Base-by-base conservation (phyloP, 164 flowering plant species). In the Platanus orientalis region DNA sequence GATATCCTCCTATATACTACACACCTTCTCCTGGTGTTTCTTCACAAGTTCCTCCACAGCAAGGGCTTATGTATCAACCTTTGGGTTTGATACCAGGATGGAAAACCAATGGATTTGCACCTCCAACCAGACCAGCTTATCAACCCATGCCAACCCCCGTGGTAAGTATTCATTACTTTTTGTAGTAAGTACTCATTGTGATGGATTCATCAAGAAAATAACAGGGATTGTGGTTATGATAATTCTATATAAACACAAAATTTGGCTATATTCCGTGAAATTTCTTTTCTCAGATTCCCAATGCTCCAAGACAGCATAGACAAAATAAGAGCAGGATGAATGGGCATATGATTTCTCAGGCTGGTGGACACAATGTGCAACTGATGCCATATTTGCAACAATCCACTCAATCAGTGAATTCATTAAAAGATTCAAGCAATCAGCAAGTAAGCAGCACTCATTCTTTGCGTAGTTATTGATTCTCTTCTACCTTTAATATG, bases 51-150 rank as follows among this genome's bases (percentile, higher is more conserved):
- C 71, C 87, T 67, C 73, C 84, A 45, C 67, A 75, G 14, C 82
- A 84, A 26, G 85, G 86, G 10, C 49, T 89, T 55, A 79, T 92
- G 81, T 85, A 85, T 76, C 91, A 81, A 64, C 84, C 89, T 54
- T 50, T 81, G 45, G 89, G 81, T 23, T 23, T 86, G 71, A 76
- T 89, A 74, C 83, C 90, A 40, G 88, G 83, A 55, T 92, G 98
- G 97, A 78, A 87, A 70, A 58, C 76, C 19, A 78, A 74, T 79
- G 80, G 78, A 52, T 81, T 76, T 67, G 65, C 75, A 42, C 73
- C 88, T 60, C 65, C 86, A 19, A 11, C 82, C 19, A 70, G 80
- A 61, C 87, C 89, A 6, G 62, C 70, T 60, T 81, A 78, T 73
- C 88, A 79, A 63, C 79, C 81, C 20, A 32, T 79, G 54, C 73